A percentile compares a stretch with the other conserved stretches of the same genome.
These are phyloP conservation scores for Penicillium macrosclerotiorum DNA, from an alignment of 495 filamentous ascomycete species.

Conservation along the genomic window DNA sequence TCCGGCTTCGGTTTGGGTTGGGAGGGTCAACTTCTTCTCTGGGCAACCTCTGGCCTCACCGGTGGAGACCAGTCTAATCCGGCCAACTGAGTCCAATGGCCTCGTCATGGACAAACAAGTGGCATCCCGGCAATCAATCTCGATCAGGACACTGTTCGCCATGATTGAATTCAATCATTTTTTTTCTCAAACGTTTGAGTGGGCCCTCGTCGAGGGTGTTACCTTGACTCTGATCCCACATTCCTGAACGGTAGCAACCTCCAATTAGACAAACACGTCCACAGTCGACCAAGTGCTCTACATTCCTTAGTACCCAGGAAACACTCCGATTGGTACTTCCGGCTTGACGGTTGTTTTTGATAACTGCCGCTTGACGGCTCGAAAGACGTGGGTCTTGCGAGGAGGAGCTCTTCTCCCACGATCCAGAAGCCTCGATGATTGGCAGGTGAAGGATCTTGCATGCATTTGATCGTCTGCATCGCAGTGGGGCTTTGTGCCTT, in stretches of 20 bases:
- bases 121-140: background rate
- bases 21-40: background rate
- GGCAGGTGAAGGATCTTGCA: background rate
- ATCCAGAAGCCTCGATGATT: background rate
- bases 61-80: slow-evolving; percentile 8
- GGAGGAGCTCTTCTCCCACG: too few relatives aligned
- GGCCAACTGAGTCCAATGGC: background rate
- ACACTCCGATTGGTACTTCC: slow-evolving; percentile 4
- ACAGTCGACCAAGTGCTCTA: slow-evolving; percentile 3
- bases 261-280: slow-evolving; percentile 6
- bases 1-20: background rate
- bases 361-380: background rate
- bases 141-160: background rate
- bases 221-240: slow-evolving; percentile 2
- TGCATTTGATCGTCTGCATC: slow-evolving; percentile 3
- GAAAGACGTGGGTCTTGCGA: background rate
- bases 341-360: background rate
- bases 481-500: background rate
- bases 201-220: background rate
- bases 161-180: background rate
- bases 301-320: slow-evolving; percentile 19
- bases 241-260: slow-evolving; percentile 6
- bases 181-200: too few relatives aligned
- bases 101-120: slow-evolving; percentile 12
- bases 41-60: background rate